Conservation (phyloP, 1,139 yeast genomes). For the Schizosaccharomyces versatilis region DNA sequence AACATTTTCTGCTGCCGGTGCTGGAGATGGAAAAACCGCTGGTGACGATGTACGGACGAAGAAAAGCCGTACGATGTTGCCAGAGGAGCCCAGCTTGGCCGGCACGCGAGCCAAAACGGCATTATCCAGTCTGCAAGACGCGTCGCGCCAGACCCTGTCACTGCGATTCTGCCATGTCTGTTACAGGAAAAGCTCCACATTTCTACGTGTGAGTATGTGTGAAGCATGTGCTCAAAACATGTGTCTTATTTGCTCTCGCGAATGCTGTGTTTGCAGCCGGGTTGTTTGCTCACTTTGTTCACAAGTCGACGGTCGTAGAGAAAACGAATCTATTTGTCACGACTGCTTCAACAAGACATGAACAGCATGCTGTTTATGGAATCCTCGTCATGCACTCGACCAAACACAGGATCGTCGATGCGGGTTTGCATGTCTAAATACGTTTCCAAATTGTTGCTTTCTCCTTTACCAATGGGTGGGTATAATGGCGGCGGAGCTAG, state of each 20-base stretch:
- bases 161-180: background rate
- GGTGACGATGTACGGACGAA: too few relatives aligned
- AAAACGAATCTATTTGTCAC: too few relatives aligned
- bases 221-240: slow-evolving; percentile 89
- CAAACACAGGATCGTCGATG: background rate
- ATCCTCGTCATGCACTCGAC: background rate
- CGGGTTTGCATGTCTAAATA: background rate
- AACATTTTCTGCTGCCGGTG: too few relatives aligned
- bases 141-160: background rate
- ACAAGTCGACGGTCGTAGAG: background rate
- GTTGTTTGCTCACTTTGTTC: slow-evolving; percentile 15
- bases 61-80: too few relatives aligned
- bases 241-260: slow-evolving; percentile 77
- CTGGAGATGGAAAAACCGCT: too few relatives aligned
- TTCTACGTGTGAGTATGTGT: slow-evolving; percentile 37
- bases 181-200: background rate
- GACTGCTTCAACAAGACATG: too few relatives aligned
- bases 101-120: too few relatives aligned
- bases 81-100: too few relatives aligned
- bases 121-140: background rate
- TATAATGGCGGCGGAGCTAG: background rate
- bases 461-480: background rate
- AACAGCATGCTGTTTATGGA: too few relatives aligned
- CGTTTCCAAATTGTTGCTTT: slow-evolving; percentile 26
- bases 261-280: slow-evolving; percentile 78